Base-by-base conservation (phyloP, 306 rosid genomes). In the Delonix regia region DNA sequence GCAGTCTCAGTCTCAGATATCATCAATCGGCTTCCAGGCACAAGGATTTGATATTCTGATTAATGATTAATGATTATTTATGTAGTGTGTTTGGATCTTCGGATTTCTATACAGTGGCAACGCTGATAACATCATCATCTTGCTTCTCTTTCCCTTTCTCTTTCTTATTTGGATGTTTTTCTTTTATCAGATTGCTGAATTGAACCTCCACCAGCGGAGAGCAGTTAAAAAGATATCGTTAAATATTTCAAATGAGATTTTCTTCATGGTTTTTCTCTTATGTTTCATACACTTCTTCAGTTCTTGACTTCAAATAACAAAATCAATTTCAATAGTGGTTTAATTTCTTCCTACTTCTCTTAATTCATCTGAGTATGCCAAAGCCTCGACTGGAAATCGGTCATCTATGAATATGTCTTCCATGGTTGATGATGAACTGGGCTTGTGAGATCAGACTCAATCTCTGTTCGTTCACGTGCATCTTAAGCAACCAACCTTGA, bases 401-500 rank as follows among this genome's bases (percentile, higher is more conserved):
- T 52, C 34, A 36, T 51, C 44, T 16, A 70, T 21, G 60, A 28
- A 49, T 16, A 5, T 28, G 44, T 28, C 24, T 13, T 28, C 39
- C 14, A 62, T 22, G 39, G 22, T 11, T 24, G 36, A 38, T 11
- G 11, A 56, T 25, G 41, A 52, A 19, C 28, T 49, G 30, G 30
- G 47, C 33, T 51, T 52, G 51, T 42, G 18, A 21, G 19, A 9
- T 30, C 19, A 30, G 57, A 65, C 44, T 60, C 28, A 63, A 15
- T 73, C 56, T 57, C 11, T 41, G 19, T 25, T 59, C 69, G 19
- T 25, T 59, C 69, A 74, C 39, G 78, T 74, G 60, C 74, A 69
- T 69, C 27, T 69, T 28, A 45, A 69, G 74, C 61, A 62, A 75
- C 30, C 55, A 61, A 56, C 55, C 27, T 73, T 74, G 44, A 74